A percentile compares a stretch with the other conserved stretches of the same genome.
Conservation (phyloP, 116 monocot genomes). For the Trichopus zeylanicus region DNA sequence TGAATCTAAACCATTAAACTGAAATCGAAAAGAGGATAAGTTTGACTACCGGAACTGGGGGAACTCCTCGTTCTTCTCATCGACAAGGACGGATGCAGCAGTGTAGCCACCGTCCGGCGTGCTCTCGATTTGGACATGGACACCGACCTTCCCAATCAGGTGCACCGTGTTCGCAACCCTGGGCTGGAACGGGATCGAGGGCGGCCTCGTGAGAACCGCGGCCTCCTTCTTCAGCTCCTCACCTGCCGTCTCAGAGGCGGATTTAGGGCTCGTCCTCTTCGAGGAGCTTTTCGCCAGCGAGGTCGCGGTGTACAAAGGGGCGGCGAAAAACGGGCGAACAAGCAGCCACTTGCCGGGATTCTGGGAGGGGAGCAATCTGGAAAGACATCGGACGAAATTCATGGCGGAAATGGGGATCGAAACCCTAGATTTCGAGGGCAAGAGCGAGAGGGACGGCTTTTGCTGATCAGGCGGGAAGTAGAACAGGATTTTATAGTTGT, state of each 20-base stretch:
- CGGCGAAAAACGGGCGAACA: slow-evolving; percentile 1
- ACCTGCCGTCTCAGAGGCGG: not conserved
- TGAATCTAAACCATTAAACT: not conserved
- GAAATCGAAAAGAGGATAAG: not conserved
- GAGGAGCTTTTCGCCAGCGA: slow-evolving; percentile 8
- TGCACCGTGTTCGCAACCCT: slow-evolving; percentile 72
- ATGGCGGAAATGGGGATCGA: slow-evolving; percentile 17
- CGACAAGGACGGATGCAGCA: slow-evolving; percentile 44
- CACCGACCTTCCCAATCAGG: slow-evolving; percentile 49
- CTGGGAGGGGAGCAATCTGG: slow-evolving; percentile 11
- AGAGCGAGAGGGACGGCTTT: not conserved
- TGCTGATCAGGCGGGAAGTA: too few species aligned
- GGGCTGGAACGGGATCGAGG: slow-evolving; percentile 64
- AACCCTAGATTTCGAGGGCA: slow-evolving; percentile 6
- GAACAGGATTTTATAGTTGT: too few species aligned
- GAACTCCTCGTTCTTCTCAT: slow-evolving; percentile 19
- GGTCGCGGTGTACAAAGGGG: slow-evolving; percentile 14
- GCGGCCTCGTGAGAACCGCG: slow-evolving; percentile 23
- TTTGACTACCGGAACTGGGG: slow-evolving; percentile 39
- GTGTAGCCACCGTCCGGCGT: slow-evolving; percentile 27
- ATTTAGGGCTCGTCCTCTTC: not conserved
- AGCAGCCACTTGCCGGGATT: slow-evolving; percentile 3
- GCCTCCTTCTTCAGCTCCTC: not conserved
- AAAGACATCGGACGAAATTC: slow-evolving; percentile 23
- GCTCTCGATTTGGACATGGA: slow-evolving; percentile 29